Base-by-base conservation (phyloP, 2,329 filamentous ascomycete genomes). In the Nemania sp. region DNA sequence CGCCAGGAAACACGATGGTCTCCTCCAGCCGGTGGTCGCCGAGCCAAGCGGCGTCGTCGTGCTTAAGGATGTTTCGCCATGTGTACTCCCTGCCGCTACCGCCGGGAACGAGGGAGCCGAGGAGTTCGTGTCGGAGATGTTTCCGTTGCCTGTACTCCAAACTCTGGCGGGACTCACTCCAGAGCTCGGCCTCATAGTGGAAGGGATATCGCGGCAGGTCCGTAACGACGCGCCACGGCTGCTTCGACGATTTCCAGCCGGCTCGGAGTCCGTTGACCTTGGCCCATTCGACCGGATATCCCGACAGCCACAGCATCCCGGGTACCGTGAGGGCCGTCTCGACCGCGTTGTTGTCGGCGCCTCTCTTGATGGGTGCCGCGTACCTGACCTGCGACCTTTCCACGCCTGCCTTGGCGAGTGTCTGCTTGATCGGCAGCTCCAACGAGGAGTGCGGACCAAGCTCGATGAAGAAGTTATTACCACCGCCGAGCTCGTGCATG, bases 1-100 rank as follows among this genome's bases (percentile, higher is more conserved):
- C 29, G 6, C 29, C 51, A 0, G 51, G 51, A 7, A 46, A 39
- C 2, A 54, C 42, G 2, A 54, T 11, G 1, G 37, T 55, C 1
- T 55, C 45, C 1, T 15, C 54, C 1, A 67, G 49, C 5, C 32
- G 46, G n/a, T 66, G 64, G 18, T 66, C 64, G 3, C 32, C 13
- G 1, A 66, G n/a, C 64, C 64, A 65, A 17, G 58, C 18, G 1
- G 64, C 20, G 7, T 62, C 58, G 3, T 55, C 50, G 1, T 54
- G 2, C 2, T 50, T 42, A 1, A 62, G 49, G 1, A 64, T 11
- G 12, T 64, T 66, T 1, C 63, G 60, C 25, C 50, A 65, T n/a
- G 43, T 51, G 11, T 50, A 55, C 4, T 53, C 32, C 2, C 18
- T n/a, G 18, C 29, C 52, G 6, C 49, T 37, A 2, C 20, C 37